A percentile compares a stretch with the other conserved stretches of the same genome.
Conservation (phyloP, 2,329 filamentous ascomycete species). For the Venturia pyrina region DNA sequence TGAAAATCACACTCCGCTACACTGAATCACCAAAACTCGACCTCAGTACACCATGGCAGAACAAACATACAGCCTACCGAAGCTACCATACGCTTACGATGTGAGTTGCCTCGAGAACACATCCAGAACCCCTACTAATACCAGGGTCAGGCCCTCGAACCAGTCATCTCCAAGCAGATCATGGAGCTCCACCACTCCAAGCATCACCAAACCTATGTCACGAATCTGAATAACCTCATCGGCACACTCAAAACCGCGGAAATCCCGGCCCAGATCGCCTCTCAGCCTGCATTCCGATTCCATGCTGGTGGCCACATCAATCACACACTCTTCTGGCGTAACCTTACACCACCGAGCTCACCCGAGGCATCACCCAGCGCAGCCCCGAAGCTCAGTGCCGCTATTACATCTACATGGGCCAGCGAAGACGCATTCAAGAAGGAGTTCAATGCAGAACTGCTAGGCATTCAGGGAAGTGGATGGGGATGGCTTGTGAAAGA, state of each 20-base stretch:
- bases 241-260: conserved; percentile 52
- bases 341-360: conserved; percentile 54
- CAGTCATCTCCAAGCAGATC: conserved; percentile 65
- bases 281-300: conserved; percentile 70
- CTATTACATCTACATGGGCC: conserved; percentile 60
- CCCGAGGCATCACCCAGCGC: conserved; percentile 48
- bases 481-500: conserved; percentile 81
- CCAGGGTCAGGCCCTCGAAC: conserved; percentile 51
- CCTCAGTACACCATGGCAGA: conserved; percentile 21
- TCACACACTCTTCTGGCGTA: conserved; percentile 88
- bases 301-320: conserved; percentile 90
- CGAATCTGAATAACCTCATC: conserved; percentile 60
- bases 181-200: conserved; percentile 75
- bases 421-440: conserved; percentile 54
- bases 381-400: conserved; percentile 46
- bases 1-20: not conserved
- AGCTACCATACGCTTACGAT: conserved; percentile 60
- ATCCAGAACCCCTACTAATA: not conserved
- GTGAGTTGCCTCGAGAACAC: conserved; percentile 35
- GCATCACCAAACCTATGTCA: conserved; percentile 71
- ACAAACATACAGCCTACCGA: conserved; percentile 49
- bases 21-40: not conserved
- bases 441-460: conserved; percentile 53
- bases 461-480: conserved; percentile 71
- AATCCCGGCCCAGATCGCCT: conserved; percentile 52